Evolutionary conservation across 768 basidiomycete species (phyloP), one percentile per base, ranked within the genome.

Genomic region (Serendipita vermifera): DNA sequence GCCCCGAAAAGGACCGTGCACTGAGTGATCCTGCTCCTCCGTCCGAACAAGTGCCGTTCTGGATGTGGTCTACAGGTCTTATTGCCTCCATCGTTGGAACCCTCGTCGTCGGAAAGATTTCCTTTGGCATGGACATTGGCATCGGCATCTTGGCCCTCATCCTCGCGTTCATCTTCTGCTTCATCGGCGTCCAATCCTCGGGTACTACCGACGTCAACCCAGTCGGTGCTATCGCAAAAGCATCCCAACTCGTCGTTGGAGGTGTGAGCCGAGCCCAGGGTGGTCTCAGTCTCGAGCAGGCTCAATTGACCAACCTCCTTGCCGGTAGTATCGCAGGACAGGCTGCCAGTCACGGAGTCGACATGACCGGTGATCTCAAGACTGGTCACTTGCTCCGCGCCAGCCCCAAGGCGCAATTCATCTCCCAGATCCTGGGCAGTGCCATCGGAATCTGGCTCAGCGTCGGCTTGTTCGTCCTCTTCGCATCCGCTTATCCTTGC

Each of bases 361-460:
- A 83, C 63, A 82, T 83, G 82, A 78, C 77, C 43, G 75, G 80
- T 56, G 82, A 83, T 64, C 65, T 83, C 62, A 82, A 83, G 69
- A 79, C 82, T 15, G 79, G 79, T 59, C 81, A 81, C 65, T 76
- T 83, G 57, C 73, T 82, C 29, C 72, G 81, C 54, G 76, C 80
- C 9, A 82, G 79, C 61, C 81, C 81, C 35, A 73, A 68, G 55
- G 77, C 77, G 64, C 77, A 82, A 67, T 82, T 82, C 63, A 69
- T 79, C 59, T 78, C 77, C 26, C 80, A 81, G 66, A 67, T 81
- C 2, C 71, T 69, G 59, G 81, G 81, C 51, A 70, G 80, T 22
- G 69, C 79, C 57, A 77, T 81, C 53, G 75, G 81, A 17, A 70
- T 81, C 35, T 82, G 83, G 72, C 69, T 82, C 65, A 73, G 72